Evolutionary conservation across 2,329 filamentous ascomycete species (phyloP), one percentile per base, ranked within the genome.

Genomic region (Apiospora phragmitis): DNA sequence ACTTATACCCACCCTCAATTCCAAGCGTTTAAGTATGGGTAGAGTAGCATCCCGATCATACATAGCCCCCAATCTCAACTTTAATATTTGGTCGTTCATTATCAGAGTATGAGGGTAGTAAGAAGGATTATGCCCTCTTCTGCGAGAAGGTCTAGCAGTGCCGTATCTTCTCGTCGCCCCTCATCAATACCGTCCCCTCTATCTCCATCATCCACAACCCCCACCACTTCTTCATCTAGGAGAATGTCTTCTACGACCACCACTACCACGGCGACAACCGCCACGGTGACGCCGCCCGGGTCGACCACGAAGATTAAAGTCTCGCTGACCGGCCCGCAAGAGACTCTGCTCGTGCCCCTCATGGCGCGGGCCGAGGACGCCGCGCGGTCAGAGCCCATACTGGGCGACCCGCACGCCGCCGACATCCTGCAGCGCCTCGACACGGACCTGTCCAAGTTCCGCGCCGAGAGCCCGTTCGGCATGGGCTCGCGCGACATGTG

Each of bases 311-410:
- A 73, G 47, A 67, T 74, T 41, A 75, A 73, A 65, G 67, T 77
- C 14, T 62, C 70, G 5, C 70, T 77, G 1, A 73, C 72, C 1
- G 76, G 75, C 6, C 70, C 73, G 1, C 71, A 76, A 65, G 75
- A 76, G 68, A 79, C 76, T 4, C 70, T 77, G 32, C 70, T 79
- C 59, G 73, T 73, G 26, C 73, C 76, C 3, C 71, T 78, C 8
- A 62, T 76, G 68, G 72, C 73, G 11, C 74, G 76, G 59, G 76
- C 74, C 29, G 68, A 35, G n/a, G 77, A 78, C 65, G 73, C 75
- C 24, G 68, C 62, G 24, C 68, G 70, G 45, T 62, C 67, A 35
- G 38, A 72, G 29, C 73, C 76, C 14, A 71, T 77, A 24, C 73
- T 78, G 18, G 73, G 75, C 59, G 76, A 79, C 42, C 51, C 65